Evolutionary conservation across 2,329 filamentous ascomycete species (phyloP), one percentile per base, ranked within the genome.

Genomic region (Fusarium proliferatum): DNA sequence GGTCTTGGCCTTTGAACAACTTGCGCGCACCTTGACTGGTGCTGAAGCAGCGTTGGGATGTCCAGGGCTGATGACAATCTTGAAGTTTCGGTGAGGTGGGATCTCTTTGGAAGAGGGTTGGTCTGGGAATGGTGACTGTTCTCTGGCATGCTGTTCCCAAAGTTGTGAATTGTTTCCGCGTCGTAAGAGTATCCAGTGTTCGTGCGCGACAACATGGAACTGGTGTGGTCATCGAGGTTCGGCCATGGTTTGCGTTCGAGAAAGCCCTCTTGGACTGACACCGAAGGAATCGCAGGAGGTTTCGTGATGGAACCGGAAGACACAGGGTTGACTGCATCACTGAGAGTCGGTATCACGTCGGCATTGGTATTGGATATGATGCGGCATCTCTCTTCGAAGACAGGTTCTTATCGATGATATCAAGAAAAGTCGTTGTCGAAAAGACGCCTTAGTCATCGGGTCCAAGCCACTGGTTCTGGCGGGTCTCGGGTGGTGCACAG

Each of bases 221-320:
- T 52, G 71, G 45, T 34, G 61, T 62, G 42, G 64, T 63, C 55
- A 66, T 71, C 41, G 61, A 42, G 41, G 46, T 52, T 39, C 30
- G 78, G 76, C 83, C 85, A 61, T 83, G 79, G 57, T 80, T 84
- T 81, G 83, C 80, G 61, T 79, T 84, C 80, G 88, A 86, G 76
- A 89, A 88, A 71, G 88, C 79, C 61, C 85, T 85, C 76, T 93
- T 88, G 73, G 92, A 90, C 81, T 95, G 93, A 61, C 86, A 89
- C 74, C 90, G 91, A 72, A 96, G 86, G 81, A 94, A 96, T 75
- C 90, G 91, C 71, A 96, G 86, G 26, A 96, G 88, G 66, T 81
- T 84, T 73, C 82, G 82, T 58, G 88, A 90, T 33, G 88, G 88
- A 58, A 86, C 87, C 55, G 85, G 84, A 45, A 80, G 70, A 71